phyloP scores from a whole-genome alignment of 1,284 basidiomycete species.

The Rhodotorula mucilaginosa region DNA sequence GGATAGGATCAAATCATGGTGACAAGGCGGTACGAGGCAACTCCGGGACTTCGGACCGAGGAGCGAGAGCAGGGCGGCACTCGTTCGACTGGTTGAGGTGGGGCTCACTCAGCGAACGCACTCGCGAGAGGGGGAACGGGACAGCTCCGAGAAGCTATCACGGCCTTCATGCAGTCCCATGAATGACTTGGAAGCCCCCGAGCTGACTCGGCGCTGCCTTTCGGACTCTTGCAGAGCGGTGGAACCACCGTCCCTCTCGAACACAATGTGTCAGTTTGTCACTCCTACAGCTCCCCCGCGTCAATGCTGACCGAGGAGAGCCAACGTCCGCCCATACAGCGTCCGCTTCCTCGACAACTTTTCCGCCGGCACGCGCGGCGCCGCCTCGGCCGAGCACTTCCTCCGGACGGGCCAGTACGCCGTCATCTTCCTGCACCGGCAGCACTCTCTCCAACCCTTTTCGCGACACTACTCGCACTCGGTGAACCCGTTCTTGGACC shows the following conservation, averaged over 20 bases:
- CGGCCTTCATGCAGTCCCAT: no score
- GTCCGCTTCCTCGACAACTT: constrained; percentile 99
- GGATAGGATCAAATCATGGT: background rate
- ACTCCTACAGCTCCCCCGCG: no score
- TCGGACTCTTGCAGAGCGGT: constrained; percentile 65
- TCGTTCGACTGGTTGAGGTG: background rate
- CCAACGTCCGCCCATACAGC: constrained; percentile 52
- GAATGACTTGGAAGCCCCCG: background rate
- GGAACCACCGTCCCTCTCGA: constrained; percentile 93
- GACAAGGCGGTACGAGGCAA: background rate
- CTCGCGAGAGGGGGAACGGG: background rate
- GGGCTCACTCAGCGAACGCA: background rate
- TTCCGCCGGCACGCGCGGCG: constrained; percentile 94
- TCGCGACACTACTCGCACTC: constrained; percentile 96
- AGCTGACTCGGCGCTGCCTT: constrained; percentile 8
- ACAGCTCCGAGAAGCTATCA: background rate
- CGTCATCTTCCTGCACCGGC: constrained; percentile 96
- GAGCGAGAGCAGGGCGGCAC: background rate
- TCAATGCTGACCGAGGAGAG: no score
- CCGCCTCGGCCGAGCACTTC: constrained; percentile 97
- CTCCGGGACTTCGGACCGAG: background rate
- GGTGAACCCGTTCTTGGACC: constrained; percentile 94
- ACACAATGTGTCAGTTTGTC: constrained; percentile 93
- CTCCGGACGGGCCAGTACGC: constrained; percentile 81
- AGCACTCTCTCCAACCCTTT: constrained; percentile 95